Conservation (phyloP, 1,139 yeast genomes). For the Kurtzmaniella quercitrusa region DNA sequence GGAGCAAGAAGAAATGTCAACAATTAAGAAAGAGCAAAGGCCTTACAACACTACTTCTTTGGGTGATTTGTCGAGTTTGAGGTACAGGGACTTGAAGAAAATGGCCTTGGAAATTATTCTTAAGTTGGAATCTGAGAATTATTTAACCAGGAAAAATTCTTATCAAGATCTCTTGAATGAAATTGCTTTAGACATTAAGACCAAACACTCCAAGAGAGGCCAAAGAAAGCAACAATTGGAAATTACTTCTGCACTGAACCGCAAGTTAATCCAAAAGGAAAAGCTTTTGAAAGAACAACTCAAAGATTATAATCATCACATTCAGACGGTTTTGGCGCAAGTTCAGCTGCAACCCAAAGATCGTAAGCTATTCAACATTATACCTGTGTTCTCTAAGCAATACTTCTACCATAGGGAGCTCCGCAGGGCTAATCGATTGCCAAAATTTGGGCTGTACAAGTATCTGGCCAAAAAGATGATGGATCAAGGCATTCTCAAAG, state of each 20-base stretch:
- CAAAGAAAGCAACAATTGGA: conserved; percentile 60
- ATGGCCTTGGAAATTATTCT: conserved; percentile 71
- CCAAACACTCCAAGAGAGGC: conserved; percentile 67
- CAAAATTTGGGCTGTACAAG: conserved; percentile 80
- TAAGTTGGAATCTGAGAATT: conserved; percentile 69
- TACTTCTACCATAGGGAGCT: conserved; percentile 74
- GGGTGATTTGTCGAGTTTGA: conserved; percentile 51
- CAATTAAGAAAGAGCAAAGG: conserved; percentile 18
- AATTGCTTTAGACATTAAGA: conserved; percentile 79
- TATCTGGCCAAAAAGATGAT: conserved; percentile 71
- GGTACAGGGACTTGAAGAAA: conserved; percentile 75
- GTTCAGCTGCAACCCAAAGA: conserved; percentile 57
- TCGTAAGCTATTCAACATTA: conserved; percentile 46
- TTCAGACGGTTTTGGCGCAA: conserved; percentile 61
- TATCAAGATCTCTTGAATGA: conserved; percentile 80
- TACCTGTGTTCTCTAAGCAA: conserved; percentile 72
- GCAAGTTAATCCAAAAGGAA: conserved; percentile 60
- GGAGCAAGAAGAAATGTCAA: conserved; percentile 32
- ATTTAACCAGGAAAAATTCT: conserved; percentile 61
- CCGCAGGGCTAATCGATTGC: conserved; percentile 62
- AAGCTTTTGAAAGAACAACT: conserved; percentile 57
- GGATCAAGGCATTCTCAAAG: conserved; percentile 67
- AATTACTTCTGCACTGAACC: conserved; percentile 56
- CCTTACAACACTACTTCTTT: conserved; percentile 42
- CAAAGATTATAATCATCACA: conserved; percentile 62